These are phyloP conservation scores for Cucurbita maxima DNA, from an alignment of 306 rosid genomes.

Conservation along the genomic window DNA sequence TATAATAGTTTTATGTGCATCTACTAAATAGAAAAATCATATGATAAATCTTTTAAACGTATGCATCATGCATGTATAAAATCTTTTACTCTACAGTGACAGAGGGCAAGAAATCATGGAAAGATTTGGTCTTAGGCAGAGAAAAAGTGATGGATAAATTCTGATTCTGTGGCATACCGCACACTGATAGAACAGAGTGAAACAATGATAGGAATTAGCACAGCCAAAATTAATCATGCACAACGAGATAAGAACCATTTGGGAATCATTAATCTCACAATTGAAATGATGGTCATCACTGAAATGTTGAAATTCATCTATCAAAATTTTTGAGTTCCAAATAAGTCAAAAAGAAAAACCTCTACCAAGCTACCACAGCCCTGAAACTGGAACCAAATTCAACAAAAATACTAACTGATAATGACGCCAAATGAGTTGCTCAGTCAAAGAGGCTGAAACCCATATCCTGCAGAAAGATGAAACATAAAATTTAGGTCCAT, in stretches of 20 bases:
- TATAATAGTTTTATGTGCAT: no score
- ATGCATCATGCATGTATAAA: no score
- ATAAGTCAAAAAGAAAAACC: not conserved
- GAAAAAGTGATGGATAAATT: no score
- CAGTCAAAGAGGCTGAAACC: slow-evolving; percentile 14
- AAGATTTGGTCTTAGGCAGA: no score
- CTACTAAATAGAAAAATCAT: no score
- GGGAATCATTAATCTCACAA: not conserved
- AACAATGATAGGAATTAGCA: not conserved
- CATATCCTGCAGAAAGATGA: slow-evolving; percentile 6
- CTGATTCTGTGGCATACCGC: not conserved
- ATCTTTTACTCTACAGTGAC: no score
- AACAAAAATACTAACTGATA: slow-evolving; percentile 2
- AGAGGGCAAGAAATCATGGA: no score
- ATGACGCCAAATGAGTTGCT: not conserved
- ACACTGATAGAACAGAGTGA: not conserved
- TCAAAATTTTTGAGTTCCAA: slow-evolving; percentile 2
- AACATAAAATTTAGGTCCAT: not conserved
- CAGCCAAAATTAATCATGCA: not conserved
- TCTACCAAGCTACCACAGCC: not conserved
- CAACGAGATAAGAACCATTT: not conserved
- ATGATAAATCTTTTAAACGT: no score
- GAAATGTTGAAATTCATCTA: not conserved
- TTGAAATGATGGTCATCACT: not conserved
- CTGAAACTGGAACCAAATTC: not conserved